Conservation (phyloP, 306 rosid genomes). For the Cucurbita argyrosperma region DNA sequence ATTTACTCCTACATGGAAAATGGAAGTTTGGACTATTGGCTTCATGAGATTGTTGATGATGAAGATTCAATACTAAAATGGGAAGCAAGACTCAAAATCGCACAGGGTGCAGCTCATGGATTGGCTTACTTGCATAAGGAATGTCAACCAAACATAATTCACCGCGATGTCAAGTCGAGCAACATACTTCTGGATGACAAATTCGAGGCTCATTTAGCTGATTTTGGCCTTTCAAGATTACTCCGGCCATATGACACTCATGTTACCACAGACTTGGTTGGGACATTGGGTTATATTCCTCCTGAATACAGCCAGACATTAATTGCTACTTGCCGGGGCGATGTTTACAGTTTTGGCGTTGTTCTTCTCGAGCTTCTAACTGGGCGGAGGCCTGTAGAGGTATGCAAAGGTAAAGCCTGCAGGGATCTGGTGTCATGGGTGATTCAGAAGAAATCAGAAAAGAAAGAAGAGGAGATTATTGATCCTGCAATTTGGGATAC, state of each 20-base stretch:
- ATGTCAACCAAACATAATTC: constrained; percentile 62
- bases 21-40: constrained; percentile 78
- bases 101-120: constrained; percentile 58
- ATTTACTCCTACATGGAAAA: constrained; percentile 78
- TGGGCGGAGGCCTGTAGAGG: constrained; percentile 59
- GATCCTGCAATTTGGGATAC: constrained; percentile 48
- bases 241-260: constrained; percentile 64
- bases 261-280: constrained; percentile 65
- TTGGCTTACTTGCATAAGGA: constrained; percentile 63
- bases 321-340: constrained; percentile 59
- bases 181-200: constrained; percentile 59
- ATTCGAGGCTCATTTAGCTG: constrained; percentile 66
- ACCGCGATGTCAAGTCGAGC: constrained; percentile 68
- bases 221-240: constrained; percentile 66
- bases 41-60: constrained; percentile 50
- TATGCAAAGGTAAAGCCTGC: constrained; percentile 56
- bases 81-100: constrained; percentile 60
- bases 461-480: constrained; percentile 44
- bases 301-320: constrained; percentile 69
- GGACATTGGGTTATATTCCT: constrained; percentile 73
- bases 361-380: constrained; percentile 77
- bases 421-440: constrained; percentile 64
- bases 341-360: constrained; percentile 71
- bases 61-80: constrained; percentile 38
- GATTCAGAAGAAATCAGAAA: constrained; percentile 50